Evolutionary conservation across 805 yeast species (phyloP), one percentile per base, ranked within the genome.

Genomic region (Ogataea haglerorum): DNA sequence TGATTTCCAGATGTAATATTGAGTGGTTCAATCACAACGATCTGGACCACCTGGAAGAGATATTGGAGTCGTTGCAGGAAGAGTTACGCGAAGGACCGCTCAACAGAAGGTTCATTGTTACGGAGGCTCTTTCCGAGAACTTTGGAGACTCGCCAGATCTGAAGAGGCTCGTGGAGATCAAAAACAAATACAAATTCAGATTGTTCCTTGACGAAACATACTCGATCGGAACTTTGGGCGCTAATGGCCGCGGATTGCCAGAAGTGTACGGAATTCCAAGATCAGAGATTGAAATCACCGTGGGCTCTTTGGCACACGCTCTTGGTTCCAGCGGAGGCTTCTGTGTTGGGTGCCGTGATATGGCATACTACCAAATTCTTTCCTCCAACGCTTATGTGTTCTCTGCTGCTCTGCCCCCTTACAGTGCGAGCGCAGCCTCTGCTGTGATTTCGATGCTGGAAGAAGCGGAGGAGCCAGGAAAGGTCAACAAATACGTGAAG

Each of bases 391-490:
- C 96, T 3, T 93, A 88, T 60, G 93, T 93, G 46, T 93, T 87
- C 61, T 85, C 95, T 55, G 99, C 99, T 6, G 77, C 96, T 1
- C 75, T 91, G 59, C 98, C 99, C 10, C 95, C 97, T 17, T 91
- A 85, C 63, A 76, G 88, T 30, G 95, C 95, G 1, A 73, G 69
- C 42, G 80, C 81, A 2, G 76, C 75, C 1, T 74, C 85, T 1
- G 46, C 64, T 16, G 57, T 49, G 33, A 67, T 87, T 29, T 56
- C 67, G 12, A 61, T 78, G 29, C 67, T 87, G 47, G 72, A 69
- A 28, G 49, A 64, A 18, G 51, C 58, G 28, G 56, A 56, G 22
- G 29, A 45, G 2, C 47, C 47, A 22, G 77, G 75, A 3, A 52
- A 63, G 18, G 61, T 72, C 1, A 60, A 56, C 22, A 45, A 68